Base-by-base conservation (phyloP, 2,329 filamentous ascomycete species). In the Epichloe hybrida region DNA sequence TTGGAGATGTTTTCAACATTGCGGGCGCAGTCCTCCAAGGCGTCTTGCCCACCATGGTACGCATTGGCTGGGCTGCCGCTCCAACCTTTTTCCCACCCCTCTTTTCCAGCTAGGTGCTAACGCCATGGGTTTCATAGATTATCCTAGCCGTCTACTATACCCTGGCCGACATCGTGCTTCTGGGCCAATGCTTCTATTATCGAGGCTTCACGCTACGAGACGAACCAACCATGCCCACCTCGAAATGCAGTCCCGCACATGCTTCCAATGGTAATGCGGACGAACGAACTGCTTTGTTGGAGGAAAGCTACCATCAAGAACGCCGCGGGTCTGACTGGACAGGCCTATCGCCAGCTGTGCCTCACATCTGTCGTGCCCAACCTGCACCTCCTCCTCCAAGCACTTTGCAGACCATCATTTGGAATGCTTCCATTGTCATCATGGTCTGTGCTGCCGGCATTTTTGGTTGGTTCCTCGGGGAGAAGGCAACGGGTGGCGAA, bases 1-100 rank as follows among this genome's bases (percentile, higher is more conserved):
- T 84, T 1, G 93, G 93, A 49, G 93, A 98, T 81, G 83, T 96
- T 57, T 96, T 95, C 75, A 97, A 97, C 64, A 94, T 96, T 55
- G 75, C 95, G 3, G 91, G 91, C n/a, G 87, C 89, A 17, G 81
- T 96, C 15, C 67, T 96, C 11, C 91, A 97, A 66, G 86, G 87
- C 50, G 91, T 98, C 6, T 69, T 97, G 50, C 90, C 93, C 1
- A 98, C 91, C 0, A 96, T 97, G 89, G 78, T 83, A 63, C 54
- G 69, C 21, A 20, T 27, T 34, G 21, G 4, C 35, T 41, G 15
- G 21, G 4, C 35, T 41, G 15, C 38, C 36, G n/a, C 21, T 23
- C 15, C 17, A 17, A 20, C 21, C 23, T 11, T 21, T 20, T 7
- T 6, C 40, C n/a, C 17, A 40, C 1, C 27, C 8, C n/a, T n/a